These are phyloP conservation scores for Pyrenophora graminea DNA, from an alignment of 2,329 filamentous ascomycete genomes.

Conservation along the genomic window DNA sequence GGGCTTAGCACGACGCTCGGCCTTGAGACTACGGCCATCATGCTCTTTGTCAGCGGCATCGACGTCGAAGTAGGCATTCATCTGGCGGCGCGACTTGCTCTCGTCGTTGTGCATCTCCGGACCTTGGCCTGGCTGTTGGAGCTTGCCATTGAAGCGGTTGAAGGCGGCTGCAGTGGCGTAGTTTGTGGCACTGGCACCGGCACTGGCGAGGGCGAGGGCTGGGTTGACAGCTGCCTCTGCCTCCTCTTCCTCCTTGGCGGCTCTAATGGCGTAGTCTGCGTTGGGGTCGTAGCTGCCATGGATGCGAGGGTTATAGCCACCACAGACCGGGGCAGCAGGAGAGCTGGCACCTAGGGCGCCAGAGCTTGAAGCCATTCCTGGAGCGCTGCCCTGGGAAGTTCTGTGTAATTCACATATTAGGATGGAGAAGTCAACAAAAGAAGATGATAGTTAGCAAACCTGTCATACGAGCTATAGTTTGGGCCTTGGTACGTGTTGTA, in stretches of 20 bases:
- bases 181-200: conserved; percentile 27
- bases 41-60: conserved; percentile 91
- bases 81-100: conserved; percentile 82
- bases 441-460: conserved; percentile 43
- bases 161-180: conserved; percentile 77
- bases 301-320: conserved; percentile 93
- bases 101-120: conserved; percentile 83
- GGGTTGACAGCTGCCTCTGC: conserved; percentile 32
- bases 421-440: conserved; percentile 31
- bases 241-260: conserved; percentile 49
- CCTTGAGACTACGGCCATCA: conserved; percentile 86
- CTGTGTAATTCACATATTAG: conserved; percentile 39
- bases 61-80: conserved; percentile 95
- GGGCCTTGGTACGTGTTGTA: neutral
- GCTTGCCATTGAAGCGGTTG: conserved; percentile 87
- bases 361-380: conserved; percentile 35
- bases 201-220: conserved; percentile 33
- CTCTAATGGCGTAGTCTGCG: conserved; percentile 77
- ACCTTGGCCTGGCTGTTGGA: conserved; percentile 69
- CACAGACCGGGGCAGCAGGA: conserved; percentile 50
- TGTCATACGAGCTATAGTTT: conserved; percentile 35
- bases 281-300: conserved; percentile 96
- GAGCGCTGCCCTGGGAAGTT: conserved; percentile 27
- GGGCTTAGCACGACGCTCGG: conserved; percentile 84
- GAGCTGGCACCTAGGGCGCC: conserved; percentile 41